Conservation (phyloP, 768 basidiomycete species). For the Melanogaster broomeanus region DNA sequence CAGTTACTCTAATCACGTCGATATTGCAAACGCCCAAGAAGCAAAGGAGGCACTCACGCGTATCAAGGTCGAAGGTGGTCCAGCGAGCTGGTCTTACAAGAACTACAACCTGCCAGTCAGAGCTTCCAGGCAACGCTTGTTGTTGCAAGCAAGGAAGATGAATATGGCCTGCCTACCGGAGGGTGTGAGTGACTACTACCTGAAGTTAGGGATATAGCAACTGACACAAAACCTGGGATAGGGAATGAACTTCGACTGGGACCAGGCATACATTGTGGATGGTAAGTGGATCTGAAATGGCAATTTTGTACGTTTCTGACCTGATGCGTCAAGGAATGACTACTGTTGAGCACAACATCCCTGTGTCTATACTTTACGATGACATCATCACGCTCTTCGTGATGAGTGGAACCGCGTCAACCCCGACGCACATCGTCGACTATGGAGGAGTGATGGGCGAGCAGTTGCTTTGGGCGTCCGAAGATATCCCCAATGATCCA, state of each 20-base stretch:
- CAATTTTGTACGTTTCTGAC: neutral
- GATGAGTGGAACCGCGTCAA: conserved; percentile 67
- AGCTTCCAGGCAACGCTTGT: conserved; percentile 66
- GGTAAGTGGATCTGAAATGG: conserved; percentile 41
- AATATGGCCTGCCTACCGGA: conserved; percentile 75
- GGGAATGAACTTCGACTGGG: conserved; percentile 83
- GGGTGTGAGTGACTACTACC: conserved; percentile 42
- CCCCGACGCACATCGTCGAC: conserved; percentile 76
- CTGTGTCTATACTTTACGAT: conserved; percentile 64
- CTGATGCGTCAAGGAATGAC: conserved; percentile 58
- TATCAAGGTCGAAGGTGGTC: conserved; percentile 73
- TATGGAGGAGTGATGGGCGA: conserved; percentile 76
- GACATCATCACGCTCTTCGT: conserved; percentile 65
- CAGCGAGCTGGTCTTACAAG: conserved; percentile 73
- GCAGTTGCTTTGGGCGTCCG: conserved; percentile 64
- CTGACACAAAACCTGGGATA: conserved; percentile 11
- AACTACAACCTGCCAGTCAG: conserved; percentile 73
- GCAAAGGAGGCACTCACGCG: conserved; percentile 65
- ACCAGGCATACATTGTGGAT: conserved; percentile 76
- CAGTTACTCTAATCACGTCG: conserved; percentile 61
- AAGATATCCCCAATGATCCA: conserved; percentile 65
- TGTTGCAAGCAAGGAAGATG: conserved; percentile 60
- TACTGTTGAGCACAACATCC: conserved; percentile 71
- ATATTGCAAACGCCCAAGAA: conserved; percentile 61
- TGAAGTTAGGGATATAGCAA: neutral